A percentile compares a stretch with the other conserved stretches of the same genome.
These are phyloP conservation scores for Candida xyloterini DNA, from an alignment of 805 yeast species.

Conservation along the genomic window DNA sequence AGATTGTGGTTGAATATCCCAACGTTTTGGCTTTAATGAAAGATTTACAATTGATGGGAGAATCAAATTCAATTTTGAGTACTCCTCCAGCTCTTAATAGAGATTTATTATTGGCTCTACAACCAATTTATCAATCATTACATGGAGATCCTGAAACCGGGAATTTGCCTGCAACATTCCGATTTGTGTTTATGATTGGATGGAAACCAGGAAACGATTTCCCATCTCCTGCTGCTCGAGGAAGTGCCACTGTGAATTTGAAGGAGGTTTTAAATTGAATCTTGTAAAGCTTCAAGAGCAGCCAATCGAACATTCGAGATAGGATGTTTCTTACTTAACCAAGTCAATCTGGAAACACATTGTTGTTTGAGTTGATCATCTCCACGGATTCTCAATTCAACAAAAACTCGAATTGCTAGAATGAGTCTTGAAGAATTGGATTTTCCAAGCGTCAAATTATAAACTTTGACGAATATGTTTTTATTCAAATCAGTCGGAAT, in stretches of 20 bases:
- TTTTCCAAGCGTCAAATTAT: constrained; percentile 56
- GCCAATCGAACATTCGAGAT: constrained; percentile 13
- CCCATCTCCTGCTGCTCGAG: constrained; percentile 71
- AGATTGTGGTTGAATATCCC: constrained; percentile 75
- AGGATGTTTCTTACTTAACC: constrained; percentile 28
- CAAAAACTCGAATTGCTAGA: constrained; percentile 43
- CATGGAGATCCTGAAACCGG: constrained; percentile 58
- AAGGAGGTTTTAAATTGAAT: constrained; percentile 51
- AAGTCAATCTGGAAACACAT: constrained; percentile 21
- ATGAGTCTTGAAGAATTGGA: constrained; percentile 37
- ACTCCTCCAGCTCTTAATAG: constrained; percentile 44
- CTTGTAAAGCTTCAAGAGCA: constrained; percentile 24
- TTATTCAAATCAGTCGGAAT: constrained; percentile 33
- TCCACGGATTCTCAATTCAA: constrained; percentile 16
- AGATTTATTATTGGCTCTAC: constrained; percentile 71
- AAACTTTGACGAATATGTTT: constrained; percentile 44
- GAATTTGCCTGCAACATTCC: constrained; percentile 74
- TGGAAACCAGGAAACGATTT: constrained; percentile 75
- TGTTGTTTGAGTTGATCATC: constrained; percentile 5
- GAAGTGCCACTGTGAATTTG: constrained; percentile 64
- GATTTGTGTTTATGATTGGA: constrained; percentile 81
- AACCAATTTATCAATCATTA: constrained; percentile 65
- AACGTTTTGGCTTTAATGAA: constrained; percentile 62
- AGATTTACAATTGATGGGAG: constrained; percentile 82
- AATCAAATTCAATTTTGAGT: constrained; percentile 56